Conservation (phyloP, 1,139 yeast genomes). For the Debaryomycetaceae sp. region DNA sequence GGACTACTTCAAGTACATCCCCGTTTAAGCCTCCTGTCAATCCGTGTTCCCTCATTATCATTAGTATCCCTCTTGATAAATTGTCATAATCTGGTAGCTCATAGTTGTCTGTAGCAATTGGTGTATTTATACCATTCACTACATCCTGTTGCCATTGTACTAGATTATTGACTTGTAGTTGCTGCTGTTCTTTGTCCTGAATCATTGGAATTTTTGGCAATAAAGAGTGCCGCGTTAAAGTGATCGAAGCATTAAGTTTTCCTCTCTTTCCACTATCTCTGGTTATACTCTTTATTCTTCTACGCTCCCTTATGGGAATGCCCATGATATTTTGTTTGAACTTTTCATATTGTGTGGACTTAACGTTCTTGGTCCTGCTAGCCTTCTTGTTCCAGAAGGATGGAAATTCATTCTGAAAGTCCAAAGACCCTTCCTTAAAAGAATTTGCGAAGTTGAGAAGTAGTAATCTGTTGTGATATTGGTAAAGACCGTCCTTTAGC, state of each 20-base stretch:
- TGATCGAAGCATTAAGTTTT: slow-evolving; percentile 69
- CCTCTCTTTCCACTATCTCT: slow-evolving; percentile 78
- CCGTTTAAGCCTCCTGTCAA: slow-evolving; percentile 75
- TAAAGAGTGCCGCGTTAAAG: slow-evolving; percentile 78
- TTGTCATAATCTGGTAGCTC: slow-evolving; percentile 81
- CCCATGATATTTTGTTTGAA: slow-evolving; percentile 86
- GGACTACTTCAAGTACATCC: slow-evolving; percentile 71
- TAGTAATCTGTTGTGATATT: slow-evolving; percentile 77
- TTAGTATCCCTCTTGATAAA: slow-evolving; percentile 66
- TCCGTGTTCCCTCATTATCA: slow-evolving; percentile 89
- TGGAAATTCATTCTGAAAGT: slow-evolving; percentile 48
- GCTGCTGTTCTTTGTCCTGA: slow-evolving; percentile 53
- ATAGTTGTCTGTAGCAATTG: slow-evolving; percentile 71
- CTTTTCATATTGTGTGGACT: slow-evolving; percentile 68
- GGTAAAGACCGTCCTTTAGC: slow-evolving; percentile 46
- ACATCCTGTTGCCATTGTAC: slow-evolving; percentile 93
- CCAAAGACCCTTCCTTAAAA: slow-evolving; percentile 60
- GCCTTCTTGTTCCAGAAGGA: slow-evolving; percentile 52
- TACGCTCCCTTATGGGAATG: slow-evolving; percentile 78
- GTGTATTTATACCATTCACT: slow-evolving; percentile 82
- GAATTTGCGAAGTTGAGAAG: slow-evolving; percentile 83
- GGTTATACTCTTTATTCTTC: slow-evolving; percentile 78
- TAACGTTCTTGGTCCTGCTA: slow-evolving; percentile 43
- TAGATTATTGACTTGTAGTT: slow-evolving; percentile 52
- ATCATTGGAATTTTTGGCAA: slow-evolving; percentile 88